A percentile compares a stretch with the other conserved stretches of the same genome.
phyloP scores from a whole-genome alignment of 2,329 filamentous ascomycete species.

The Zymoseptoria pseudotritici region DNA sequence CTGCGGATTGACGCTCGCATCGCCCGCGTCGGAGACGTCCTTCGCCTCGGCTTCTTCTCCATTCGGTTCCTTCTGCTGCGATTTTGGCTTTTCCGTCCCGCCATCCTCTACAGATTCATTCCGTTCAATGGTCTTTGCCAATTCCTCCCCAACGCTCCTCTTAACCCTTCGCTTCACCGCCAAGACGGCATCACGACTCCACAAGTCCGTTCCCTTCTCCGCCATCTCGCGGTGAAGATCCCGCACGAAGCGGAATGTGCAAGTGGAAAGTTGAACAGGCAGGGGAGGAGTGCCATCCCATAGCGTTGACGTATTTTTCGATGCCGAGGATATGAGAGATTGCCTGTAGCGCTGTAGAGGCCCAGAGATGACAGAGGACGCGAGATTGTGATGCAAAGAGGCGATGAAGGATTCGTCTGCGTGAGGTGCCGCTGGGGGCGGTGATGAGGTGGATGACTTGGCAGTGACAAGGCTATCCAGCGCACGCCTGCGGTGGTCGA shows the following conservation, averaged over 20 bases:
- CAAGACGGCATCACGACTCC: conserved; percentile 62
- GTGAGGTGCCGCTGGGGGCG: background rate
- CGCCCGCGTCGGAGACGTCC: background rate
- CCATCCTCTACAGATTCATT: conserved; percentile 6
- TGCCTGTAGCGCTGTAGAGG: background rate
- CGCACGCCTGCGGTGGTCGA: conserved; percentile 57
- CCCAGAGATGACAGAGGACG: conserved; percentile 41
- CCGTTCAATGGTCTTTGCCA: conserved; percentile 28
- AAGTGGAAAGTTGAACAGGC: conserved; percentile 71
- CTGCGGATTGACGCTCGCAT: background rate
- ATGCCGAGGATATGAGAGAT: conserved; percentile 2
- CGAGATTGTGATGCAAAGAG: conserved; percentile 57
- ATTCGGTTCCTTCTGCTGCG: conserved; percentile 6
- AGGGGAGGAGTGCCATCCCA: conserved; percentile 75
- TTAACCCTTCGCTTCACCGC: conserved; percentile 54
- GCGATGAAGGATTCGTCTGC: conserved; percentile 48
- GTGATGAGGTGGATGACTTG: background rate
- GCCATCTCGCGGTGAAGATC: conserved; percentile 61
- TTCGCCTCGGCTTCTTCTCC: conserved; percentile 10
- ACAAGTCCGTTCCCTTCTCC: conserved; percentile 66
- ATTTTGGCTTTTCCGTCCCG: conserved; percentile 9
- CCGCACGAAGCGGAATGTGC: conserved; percentile 64
- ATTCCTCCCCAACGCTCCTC: conserved; percentile 41
- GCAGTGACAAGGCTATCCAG: conserved; percentile 10
- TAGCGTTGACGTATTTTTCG: conserved; percentile 49